Evolutionary conservation across 768 basidiomycete species (phyloP).

Genomic region (Russula abietina): DNA sequence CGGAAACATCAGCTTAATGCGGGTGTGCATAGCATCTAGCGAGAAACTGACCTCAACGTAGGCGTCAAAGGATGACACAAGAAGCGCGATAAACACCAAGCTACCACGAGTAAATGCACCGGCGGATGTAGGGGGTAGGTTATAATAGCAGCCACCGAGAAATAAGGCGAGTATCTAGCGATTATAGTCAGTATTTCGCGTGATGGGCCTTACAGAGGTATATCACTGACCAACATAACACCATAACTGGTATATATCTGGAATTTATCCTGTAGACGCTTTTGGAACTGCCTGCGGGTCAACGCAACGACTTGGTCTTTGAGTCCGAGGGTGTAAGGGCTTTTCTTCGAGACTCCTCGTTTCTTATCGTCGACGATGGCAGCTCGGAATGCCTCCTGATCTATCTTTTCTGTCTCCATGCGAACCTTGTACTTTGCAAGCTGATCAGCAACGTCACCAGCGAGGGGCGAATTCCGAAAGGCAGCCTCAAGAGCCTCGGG

Average conservation of each 20-base stretch:
- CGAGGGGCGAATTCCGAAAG: constrained; percentile 47
- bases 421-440: constrained; percentile 49
- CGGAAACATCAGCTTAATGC: constrained; percentile 34
- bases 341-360: constrained; percentile 68
- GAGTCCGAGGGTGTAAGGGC: constrained; percentile 81
- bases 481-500: constrained; percentile 63
- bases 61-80: constrained; percentile 64
- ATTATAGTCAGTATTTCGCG: not conserved
- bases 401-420: constrained; percentile 55
- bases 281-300: constrained; percentile 66
- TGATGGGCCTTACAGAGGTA: constrained; percentile 35
- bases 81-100: constrained; percentile 65
- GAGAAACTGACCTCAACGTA: constrained; percentile 52
- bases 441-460: constrained; percentile 39
- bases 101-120: constrained; percentile 88
- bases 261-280: constrained; percentile 69
- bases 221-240: constrained; percentile 51
- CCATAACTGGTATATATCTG: constrained; percentile 66
- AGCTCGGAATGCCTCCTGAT: constrained; percentile 71
- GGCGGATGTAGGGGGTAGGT: constrained; percentile 63
- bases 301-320: constrained; percentile 66
- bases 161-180: constrained; percentile 44
- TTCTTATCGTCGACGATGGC: constrained; percentile 77
- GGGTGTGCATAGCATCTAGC: not conserved
- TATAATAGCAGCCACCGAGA: constrained; percentile 69